These are phyloP conservation scores for Triadica sebifera DNA, from an alignment of 345 rosid genomes.

Conservation along the genomic window DNA sequence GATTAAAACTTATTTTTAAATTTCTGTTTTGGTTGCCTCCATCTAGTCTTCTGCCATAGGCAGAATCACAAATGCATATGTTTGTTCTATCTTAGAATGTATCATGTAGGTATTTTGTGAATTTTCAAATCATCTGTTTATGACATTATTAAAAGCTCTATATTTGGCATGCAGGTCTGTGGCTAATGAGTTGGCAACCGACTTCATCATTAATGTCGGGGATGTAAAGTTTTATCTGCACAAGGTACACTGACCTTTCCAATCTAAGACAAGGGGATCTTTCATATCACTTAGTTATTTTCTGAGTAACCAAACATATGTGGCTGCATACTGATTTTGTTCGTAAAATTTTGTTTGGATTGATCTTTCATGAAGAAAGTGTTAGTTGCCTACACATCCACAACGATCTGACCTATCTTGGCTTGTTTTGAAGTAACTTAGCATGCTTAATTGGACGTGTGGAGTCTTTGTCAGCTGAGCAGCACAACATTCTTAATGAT, in stretches of 20 bases:
- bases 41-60: neutral
- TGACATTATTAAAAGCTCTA: neutral
- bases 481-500: too few species aligned
- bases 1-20: neutral
- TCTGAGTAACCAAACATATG: too few species aligned
- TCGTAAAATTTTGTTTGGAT: too few species aligned
- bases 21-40: neutral
- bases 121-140: neutral
- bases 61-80: neutral
- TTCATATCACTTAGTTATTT: neutral
- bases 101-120: neutral
- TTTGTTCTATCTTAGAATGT: neutral
- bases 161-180: conserved; percentile 46
- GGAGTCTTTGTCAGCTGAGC: too few species aligned
- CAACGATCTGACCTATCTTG: too few species aligned
- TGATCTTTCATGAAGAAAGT: too few species aligned
- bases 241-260: conserved; percentile 52
- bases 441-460: too few species aligned
- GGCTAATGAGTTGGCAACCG: conserved; percentile 73
- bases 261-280: neutral
- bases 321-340: too few species aligned
- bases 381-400: too few species aligned
- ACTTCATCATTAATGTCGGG: conserved; percentile 52
- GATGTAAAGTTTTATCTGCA: conserved; percentile 69
- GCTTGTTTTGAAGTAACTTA: too few species aligned